These are phyloP conservation scores for Cupressus sempervirens DNA, from an alignment of 75 land plant genomes.

Conservation along the genomic window DNA sequence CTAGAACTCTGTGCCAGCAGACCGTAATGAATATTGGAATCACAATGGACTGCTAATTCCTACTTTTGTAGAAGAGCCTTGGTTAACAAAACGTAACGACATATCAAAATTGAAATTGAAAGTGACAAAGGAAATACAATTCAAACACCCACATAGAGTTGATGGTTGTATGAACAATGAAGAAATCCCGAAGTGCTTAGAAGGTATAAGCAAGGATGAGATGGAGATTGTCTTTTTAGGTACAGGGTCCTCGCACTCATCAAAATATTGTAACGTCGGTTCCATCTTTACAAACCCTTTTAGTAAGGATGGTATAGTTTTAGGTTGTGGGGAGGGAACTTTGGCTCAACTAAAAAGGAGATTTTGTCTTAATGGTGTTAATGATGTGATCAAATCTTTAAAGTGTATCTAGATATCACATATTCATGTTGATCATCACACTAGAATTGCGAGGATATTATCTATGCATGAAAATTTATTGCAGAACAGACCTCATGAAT, in stretches of 20 bases:
- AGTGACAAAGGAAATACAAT: neutral
- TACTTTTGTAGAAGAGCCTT: slow-evolving; percentile 45
- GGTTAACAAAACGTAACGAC: slow-evolving; percentile 20
- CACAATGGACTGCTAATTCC: slow-evolving; percentile 5
- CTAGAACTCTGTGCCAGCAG: slow-evolving; percentile 25
- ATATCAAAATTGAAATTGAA: neutral
- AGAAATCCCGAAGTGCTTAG: slow-evolving; percentile 54
- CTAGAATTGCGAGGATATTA: slow-evolving; percentile 92
- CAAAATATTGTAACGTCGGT: slow-evolving; percentile 94
- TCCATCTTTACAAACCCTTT: slow-evolving; percentile 86
- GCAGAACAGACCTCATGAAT: slow-evolving; percentile 47
- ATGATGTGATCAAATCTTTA: slow-evolving; percentile 60
- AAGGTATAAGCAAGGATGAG: slow-evolving; percentile 71
- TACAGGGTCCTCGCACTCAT: slow-evolving; percentile 96
- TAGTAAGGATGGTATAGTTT: slow-evolving; percentile 75
- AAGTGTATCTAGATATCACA: slow-evolving; percentile 95
- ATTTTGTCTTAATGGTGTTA: slow-evolving; percentile 79
- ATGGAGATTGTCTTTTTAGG: slow-evolving; percentile 94
- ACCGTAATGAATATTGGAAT: neutral
- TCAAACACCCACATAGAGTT: slow-evolving; percentile 10
- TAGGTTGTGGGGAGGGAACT: slow-evolving; percentile 99
- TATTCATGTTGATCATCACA: slow-evolving; percentile 97
- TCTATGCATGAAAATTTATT: slow-evolving; percentile 55
- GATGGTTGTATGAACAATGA: neutral
- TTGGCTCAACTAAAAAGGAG: slow-evolving; percentile 90